phyloP scores from a whole-genome alignment of 306 rosid genomes.

The Cercis canadensis region DNA sequence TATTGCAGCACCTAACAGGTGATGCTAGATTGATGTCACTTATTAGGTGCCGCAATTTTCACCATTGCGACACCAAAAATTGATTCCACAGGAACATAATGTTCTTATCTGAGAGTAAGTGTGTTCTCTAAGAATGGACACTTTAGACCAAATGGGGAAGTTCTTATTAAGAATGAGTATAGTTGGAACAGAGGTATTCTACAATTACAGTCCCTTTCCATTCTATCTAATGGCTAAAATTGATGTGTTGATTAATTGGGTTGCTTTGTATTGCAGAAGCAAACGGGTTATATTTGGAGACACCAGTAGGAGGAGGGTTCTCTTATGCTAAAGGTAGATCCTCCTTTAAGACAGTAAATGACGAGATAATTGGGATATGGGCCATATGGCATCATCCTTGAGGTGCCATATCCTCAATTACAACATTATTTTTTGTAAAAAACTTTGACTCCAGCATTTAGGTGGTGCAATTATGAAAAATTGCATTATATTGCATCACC shows the following conservation, averaged over 20 bases:
- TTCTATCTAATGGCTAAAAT: conserved; percentile 18
- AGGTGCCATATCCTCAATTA: too few relatives aligned
- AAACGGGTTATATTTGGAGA: conserved; percentile 72
- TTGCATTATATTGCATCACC: too few relatives aligned
- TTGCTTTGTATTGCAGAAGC: conserved; percentile 54
- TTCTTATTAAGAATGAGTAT: conserved; percentile 59
- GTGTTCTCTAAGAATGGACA: conserved; percentile 86
- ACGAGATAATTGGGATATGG: too few relatives aligned
- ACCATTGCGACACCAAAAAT: too few relatives aligned
- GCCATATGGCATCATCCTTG: too few relatives aligned
- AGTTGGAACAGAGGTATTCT: conserved; percentile 78
- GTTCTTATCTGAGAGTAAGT: conserved; percentile 83
- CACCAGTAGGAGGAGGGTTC: conserved; percentile 84
- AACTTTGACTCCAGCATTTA: too few relatives aligned
- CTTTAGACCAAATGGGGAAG: conserved; percentile 71
- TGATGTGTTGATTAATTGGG: conserved; percentile 24
- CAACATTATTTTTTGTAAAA: too few relatives aligned
- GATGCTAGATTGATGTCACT: too few relatives aligned
- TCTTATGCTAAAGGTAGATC: conserved; percentile 63
- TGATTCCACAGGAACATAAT: conserved; percentile 88
- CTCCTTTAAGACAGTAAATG: conserved; percentile 62
- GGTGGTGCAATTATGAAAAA: too few relatives aligned
- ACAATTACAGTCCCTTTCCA: neutral
- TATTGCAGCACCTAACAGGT: too few relatives aligned
- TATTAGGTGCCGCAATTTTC: too few relatives aligned